Percentiles rank a stretch among this genome's conserved stretches.
These are phyloP conservation scores for Taiwanofungus camphoratus DNA, from an alignment of 1,284 basidiomycete species.

Conservation along the genomic window DNA sequence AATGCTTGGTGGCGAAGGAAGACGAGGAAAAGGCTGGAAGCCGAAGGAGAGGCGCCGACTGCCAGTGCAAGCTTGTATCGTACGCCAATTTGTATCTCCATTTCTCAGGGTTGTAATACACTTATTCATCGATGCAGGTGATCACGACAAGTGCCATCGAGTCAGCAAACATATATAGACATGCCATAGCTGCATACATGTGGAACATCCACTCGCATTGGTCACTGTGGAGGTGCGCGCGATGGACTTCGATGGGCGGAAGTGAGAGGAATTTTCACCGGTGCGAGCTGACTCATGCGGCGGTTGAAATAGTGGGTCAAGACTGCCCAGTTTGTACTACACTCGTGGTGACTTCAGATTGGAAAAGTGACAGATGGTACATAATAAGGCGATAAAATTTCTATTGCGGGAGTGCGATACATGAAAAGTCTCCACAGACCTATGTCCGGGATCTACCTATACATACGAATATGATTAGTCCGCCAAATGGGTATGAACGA, in stretches of 20 bases:
- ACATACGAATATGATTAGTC: constrained; percentile 15
- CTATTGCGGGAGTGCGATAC: neutral
- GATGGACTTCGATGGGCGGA: too few relatives aligned
- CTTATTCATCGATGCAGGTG: constrained; percentile 7
- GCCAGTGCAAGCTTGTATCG: neutral
- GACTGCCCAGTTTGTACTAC: too few relatives aligned
- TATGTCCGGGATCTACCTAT: neutral
- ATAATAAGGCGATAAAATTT: neutral
- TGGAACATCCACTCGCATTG: too few relatives aligned
- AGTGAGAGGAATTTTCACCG: too few relatives aligned
- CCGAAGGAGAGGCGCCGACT: too few relatives aligned
- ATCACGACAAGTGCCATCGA: neutral
- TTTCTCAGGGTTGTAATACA: neutral
- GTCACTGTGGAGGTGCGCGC: too few relatives aligned
- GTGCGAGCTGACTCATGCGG: too few relatives aligned
- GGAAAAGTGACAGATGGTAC: too few relatives aligned
- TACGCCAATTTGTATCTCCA: neutral
- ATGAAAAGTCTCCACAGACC: neutral
- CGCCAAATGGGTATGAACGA: constrained; percentile 5
- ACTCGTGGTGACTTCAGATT: too few relatives aligned
- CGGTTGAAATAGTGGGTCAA: too few relatives aligned
- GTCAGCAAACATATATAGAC: too few relatives aligned
- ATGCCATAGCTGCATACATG: too few relatives aligned
- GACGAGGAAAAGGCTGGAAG: neutral
- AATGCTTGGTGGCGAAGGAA: neutral